Conservation (phyloP, 139 green algal genomes). For the Volvox africanus region DNA sequence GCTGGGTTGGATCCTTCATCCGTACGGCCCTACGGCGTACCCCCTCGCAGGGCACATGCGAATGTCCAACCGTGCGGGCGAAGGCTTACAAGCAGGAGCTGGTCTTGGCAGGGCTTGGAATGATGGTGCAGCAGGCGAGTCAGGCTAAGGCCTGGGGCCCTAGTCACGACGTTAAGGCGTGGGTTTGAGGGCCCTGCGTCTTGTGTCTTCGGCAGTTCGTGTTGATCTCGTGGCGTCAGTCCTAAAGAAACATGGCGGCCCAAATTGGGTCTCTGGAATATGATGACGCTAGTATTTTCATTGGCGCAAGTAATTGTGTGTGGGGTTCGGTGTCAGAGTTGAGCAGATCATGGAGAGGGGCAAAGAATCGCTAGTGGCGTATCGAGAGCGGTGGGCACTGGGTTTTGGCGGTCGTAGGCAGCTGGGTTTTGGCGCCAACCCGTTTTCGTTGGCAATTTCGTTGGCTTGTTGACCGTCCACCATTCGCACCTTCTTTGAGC, state of each 20-base stretch:
- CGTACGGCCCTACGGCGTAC: not conserved
- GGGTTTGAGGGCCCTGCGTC: too few species aligned
- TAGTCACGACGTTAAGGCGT: not conserved
- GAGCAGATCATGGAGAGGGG: not conserved
- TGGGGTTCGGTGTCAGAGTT: too few species aligned
- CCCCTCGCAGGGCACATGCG: constrained; percentile 23
- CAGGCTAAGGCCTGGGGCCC: not conserved
- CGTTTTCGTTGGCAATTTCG: not conserved
- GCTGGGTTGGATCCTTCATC: not conserved
- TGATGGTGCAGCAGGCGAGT: constrained; percentile 41
- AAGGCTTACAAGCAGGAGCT: constrained; percentile 46
- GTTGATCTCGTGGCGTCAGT: not conserved
- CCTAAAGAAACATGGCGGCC: too few species aligned
- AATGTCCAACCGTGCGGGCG: constrained; percentile 29
- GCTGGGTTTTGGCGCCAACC: not conserved
- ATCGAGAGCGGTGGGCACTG: not conserved
- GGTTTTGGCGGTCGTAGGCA: not conserved
- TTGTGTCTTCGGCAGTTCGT: not conserved
- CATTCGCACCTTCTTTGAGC: not conserved
- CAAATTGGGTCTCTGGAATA: not conserved
- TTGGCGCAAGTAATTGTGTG: too few species aligned
- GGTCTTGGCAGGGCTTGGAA: constrained; percentile 20
- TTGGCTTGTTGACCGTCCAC: not conserved
- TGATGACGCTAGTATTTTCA: not conserved
- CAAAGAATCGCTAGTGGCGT: not conserved